Evolutionary conservation across 1,284 basidiomycete species (phyloP), one percentile per base, ranked within the genome.

Genomic region (Agaricales sp.): DNA sequence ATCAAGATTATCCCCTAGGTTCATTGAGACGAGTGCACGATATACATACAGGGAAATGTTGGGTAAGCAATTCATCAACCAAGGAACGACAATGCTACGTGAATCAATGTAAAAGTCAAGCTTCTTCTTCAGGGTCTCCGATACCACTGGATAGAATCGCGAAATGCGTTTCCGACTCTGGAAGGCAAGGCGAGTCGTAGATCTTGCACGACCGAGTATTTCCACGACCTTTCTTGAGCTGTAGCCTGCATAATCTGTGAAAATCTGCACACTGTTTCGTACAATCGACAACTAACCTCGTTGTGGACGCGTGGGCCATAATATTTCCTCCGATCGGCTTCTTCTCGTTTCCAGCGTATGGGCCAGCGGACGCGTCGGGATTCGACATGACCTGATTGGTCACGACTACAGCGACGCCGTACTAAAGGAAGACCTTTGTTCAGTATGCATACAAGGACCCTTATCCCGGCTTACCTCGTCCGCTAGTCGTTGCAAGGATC

Each of bases 361-460:
- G 89, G 6, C 87, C 87, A 20, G 87, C 87, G n/a, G 87, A 82
- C 12, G 89, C 91, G 61, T 99, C 96, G 1, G 96, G 95, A 56
- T 87, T 94, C 14, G 96, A 97, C 74, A 99, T 97, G 52, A 99
- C 96, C 67, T 99, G 96, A 63, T 99, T 99, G 3, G 92, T 93
- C 48, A 98, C 85, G 2, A 99, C 93, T 14, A 99, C 95, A 0
- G 95, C 95, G 22, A 99, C 91, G 24, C 95, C 96, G 60, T 92
- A 99, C 92, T 95, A 53, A 6, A 55, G 37, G 49, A 35, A 35
- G 30, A 35, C 11, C 11, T 11, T 35, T 8, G n/a, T 35, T 35
- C n/a, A 8, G 30, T 8, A n/a, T 8, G 8, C 30, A 35, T 35
- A 35, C 30, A 11, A 35, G n/a, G n/a, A n/a, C n/a, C n/a, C n/a